phyloP scores from a whole-genome alignment of 306 rosid genomes.

The Inga oerstediana region DNA sequence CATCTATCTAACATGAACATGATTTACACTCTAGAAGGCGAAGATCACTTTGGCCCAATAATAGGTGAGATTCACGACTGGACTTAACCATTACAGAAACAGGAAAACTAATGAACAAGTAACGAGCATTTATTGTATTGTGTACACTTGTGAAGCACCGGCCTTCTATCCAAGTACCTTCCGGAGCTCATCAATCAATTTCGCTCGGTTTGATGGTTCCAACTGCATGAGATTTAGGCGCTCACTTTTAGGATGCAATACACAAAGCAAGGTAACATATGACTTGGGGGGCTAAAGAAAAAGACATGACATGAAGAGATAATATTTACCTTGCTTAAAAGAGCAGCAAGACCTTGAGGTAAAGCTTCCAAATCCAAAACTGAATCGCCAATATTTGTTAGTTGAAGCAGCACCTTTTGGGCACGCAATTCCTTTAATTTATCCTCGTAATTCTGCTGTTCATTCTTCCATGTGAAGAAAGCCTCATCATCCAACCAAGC shows the following conservation, averaged over 20 bases:
- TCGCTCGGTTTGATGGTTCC: constrained; percentile 64
- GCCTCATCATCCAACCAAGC: constrained; percentile 82
- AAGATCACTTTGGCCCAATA: not conserved
- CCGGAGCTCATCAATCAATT: constrained; percentile 71
- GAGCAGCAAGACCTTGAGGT: constrained; percentile 94
- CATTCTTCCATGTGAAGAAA: constrained; percentile 88
- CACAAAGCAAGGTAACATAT: constrained; percentile 21
- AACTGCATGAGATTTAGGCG: constrained; percentile 59
- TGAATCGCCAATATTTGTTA: constrained; percentile 77
- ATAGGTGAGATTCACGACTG: constrained; percentile 24
- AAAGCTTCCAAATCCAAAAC: constrained; percentile 81
- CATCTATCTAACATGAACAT: constrained; percentile 26
- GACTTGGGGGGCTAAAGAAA: not conserved
- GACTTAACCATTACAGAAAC: constrained; percentile 5
- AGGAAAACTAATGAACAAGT: constrained; percentile 1
- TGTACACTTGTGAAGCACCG: not conserved
- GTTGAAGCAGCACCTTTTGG: constrained; percentile 82
- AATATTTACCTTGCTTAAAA: constrained; percentile 87
- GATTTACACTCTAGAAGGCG: constrained; percentile 36
- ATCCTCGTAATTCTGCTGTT: constrained; percentile 63
- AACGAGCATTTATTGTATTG: not conserved
- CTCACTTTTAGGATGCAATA: constrained; percentile 29
- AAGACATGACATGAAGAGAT: not conserved
- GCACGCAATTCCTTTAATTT: constrained; percentile 85
- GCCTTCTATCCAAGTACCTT: constrained; percentile 62